phyloP scores from a whole-genome alignment of 768 basidiomycete species.

The Brasilioporus rufonigricans region DNA sequence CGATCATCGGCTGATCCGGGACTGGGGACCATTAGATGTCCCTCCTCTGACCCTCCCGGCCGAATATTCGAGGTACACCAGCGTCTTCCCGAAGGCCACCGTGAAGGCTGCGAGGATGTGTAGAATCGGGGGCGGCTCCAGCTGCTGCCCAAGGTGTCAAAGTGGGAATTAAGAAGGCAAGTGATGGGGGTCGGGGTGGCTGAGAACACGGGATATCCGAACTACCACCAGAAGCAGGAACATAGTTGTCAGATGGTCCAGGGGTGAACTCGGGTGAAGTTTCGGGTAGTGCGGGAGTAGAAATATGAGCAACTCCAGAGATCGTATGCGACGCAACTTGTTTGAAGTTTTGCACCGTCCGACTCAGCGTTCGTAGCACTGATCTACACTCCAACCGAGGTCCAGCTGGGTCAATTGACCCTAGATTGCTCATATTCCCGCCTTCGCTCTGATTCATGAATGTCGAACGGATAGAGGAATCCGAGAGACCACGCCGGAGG shows the following conservation, averaged over 20 bases:
- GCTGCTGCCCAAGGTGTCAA: conserved; percentile 36
- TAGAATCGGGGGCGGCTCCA: conserved; percentile 21
- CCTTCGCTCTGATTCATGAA: conserved; percentile 60
- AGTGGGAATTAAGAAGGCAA: conserved; percentile 31
- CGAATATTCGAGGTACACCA: conserved; percentile 23
- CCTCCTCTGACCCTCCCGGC: conserved; percentile 25
- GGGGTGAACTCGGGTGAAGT: conserved; percentile 9
- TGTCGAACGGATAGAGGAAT: conserved; percentile 89
- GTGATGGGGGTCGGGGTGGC: conserved; percentile 22
- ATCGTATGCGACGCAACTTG: conserved; percentile 31
- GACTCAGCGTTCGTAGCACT: conserved; percentile 52
- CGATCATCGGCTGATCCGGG: no score
- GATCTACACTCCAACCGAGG: conserved; percentile 43
- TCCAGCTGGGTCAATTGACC: conserved; percentile 7
- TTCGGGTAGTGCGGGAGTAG: conserved; percentile 6
- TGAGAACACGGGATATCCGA: conserved; percentile 17
- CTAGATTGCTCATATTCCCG: background rate
- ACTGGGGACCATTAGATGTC: conserved; percentile 28
- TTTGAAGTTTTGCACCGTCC: conserved; percentile 52
- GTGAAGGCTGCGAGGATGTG: conserved; percentile 7
- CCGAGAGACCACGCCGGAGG: conserved; percentile 80
- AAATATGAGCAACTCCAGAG: conserved; percentile 17
- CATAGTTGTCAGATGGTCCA: conserved; percentile 1
- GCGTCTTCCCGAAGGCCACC: conserved; percentile 17
- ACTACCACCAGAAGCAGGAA: background rate